Conservation (phyloP, 495 filamentous ascomycete genomes). For the Rhypophila decipiens region DNA sequence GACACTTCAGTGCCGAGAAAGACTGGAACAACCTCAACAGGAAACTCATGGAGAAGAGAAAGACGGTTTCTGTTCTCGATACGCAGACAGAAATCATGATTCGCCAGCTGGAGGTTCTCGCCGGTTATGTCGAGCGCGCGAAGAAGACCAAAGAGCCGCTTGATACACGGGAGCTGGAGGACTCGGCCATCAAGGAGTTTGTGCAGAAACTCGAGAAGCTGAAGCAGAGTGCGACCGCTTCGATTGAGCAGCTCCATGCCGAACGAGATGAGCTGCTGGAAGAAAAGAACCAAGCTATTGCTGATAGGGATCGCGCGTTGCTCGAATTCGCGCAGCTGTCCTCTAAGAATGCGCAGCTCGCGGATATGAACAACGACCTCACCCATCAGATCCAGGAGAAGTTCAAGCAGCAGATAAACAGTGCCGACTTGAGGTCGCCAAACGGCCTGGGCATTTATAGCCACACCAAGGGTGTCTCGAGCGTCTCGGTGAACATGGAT, state of each 20-base stretch:
- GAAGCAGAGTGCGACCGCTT: slow-evolving; percentile 67
- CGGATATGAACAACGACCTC: slow-evolving; percentile 89
- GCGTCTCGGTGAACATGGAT: slow-evolving; percentile 55
- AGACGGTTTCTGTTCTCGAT: slow-evolving; percentile 92
- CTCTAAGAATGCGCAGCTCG: slow-evolving; percentile 86
- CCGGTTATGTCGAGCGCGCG: slow-evolving; percentile 53
- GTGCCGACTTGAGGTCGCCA: slow-evolving; percentile 44
- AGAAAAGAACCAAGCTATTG: slow-evolving; percentile 70
- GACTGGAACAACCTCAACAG: slow-evolving; percentile 80
- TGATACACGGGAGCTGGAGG: slow-evolving; percentile 70
- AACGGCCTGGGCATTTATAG: slow-evolving; percentile 87
- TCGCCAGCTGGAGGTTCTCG: slow-evolving; percentile 81
- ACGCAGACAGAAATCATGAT: slow-evolving; percentile 93
- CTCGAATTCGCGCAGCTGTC: slow-evolving; percentile 93
- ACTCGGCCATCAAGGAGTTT: slow-evolving; percentile 80
- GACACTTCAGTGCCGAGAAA: slow-evolving; percentile 58
- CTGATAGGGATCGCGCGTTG: slow-evolving; percentile 82
- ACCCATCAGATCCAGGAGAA: slow-evolving; percentile 90
- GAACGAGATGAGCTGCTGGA: slow-evolving; percentile 76
- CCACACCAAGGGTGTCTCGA: slow-evolving; percentile 65
- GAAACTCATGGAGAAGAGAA: slow-evolving; percentile 86
- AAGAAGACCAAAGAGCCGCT: slow-evolving; percentile 69
- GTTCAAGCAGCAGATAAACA: slow-evolving; percentile 70
- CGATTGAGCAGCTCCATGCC: slow-evolving; percentile 78
- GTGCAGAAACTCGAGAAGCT: slow-evolving; percentile 79